These are phyloP conservation scores for Fraxinus sp. DNA, from an alignment of 305 asterid species.

Conservation along the genomic window DNA sequence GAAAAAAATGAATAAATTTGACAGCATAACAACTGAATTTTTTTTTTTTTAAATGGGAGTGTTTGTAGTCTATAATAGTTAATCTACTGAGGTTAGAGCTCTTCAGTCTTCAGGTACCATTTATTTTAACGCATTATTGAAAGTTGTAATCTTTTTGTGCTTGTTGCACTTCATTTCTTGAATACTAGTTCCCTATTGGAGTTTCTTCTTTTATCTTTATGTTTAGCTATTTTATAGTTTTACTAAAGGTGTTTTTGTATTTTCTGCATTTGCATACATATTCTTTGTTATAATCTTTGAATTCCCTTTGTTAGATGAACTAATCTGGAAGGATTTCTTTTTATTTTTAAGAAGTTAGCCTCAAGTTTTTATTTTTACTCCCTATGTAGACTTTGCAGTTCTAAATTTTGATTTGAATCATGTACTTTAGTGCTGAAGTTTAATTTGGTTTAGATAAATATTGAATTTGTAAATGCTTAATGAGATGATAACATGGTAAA, in stretches of 20 bases:
- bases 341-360: not conserved
- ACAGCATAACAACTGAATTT: not conserved
- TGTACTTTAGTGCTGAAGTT: not conserved
- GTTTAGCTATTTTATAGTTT: constrained; percentile 3
- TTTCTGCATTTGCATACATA: not conserved
- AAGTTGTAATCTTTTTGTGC: not conserved
- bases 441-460: not conserved
- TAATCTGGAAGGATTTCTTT: not conserved
- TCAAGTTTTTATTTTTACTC: not conserved
- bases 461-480: not conserved
- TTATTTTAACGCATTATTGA: constrained; percentile 23
- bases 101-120: constrained; percentile 37
- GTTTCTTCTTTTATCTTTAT: not conserved
- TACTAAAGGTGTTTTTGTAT: not conserved
- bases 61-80: constrained; percentile 1
- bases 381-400: not conserved
- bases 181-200: not conserved
- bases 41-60: constrained; percentile 5
- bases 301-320: not conserved
- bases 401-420: not conserved
- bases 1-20: not conserved
- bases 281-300: not conserved
- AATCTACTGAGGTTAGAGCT: constrained; percentile 25
- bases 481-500: not conserved
- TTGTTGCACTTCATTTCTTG: not conserved